Evolutionary conservation across 139 green algal genomes (phyloP), one percentile per base, ranked within the genome.

Genomic region (Tetradesmus lagerheimii): DNA sequence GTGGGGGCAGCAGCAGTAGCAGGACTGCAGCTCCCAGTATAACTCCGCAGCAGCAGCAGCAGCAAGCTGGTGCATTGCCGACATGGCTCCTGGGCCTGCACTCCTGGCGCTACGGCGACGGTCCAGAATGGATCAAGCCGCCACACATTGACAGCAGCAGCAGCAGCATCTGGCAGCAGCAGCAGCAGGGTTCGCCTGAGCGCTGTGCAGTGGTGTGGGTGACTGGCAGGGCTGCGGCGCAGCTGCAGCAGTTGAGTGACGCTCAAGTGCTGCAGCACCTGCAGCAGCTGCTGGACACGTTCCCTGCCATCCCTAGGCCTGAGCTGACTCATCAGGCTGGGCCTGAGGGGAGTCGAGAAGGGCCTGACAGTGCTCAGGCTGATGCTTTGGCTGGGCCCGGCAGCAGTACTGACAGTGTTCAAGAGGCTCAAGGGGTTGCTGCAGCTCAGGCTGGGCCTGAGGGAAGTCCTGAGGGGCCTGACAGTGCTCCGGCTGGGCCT

Each of bases 131-230:
- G 91, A 91, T 91, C 76, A 71, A 93, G 57, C 87, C 87, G 12
- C 53, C 75, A 20, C 43, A 39, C 62, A 71, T 15, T 64, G 45
- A 25, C 82, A 64, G 57, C 62, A 80, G 83, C 53, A 80, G 57
- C 83, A 79, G 83, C 83, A 57, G 83, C 18, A 35, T 4, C 53
- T 37, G 83, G 50, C 76, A 45, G 29, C 75, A 77, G 27, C 86
- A 57, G 86, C 34, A 41, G 45, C 39, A 47, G 43, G 39, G 34
- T 4, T n/a, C 23, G 20, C 18, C n/a, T 38, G 31, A 47, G 29
- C 74, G 71, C 4, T 77, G 87, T 57, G 91, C 80, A 16, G 91
- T 93, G 80, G 15, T 93, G n/a, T 93, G 91, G 91, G 90, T 92
- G 81, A 92, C 91, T 35, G 88, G 85, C 14, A 47, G 67, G 5